Percentiles rank a stretch among this genome's conserved stretches.
Evolutionary conservation across 441 rosid genomes (phyloP).

Genomic region (Bocquillonia castaneifolia): DNA sequence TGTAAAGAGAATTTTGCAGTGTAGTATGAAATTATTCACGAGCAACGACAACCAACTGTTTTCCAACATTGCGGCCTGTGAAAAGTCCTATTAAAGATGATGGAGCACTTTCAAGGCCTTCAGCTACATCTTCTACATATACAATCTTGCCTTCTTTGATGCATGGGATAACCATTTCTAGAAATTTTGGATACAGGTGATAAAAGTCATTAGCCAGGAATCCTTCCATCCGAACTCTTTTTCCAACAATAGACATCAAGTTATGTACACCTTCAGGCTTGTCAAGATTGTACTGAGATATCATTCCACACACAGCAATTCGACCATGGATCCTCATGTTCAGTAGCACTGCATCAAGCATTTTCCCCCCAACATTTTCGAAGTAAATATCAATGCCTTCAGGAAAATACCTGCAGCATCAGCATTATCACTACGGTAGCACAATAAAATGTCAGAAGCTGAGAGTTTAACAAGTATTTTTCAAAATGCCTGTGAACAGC

Average conservation of each 20-base stretch:
- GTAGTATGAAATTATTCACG: constrained; percentile 44
- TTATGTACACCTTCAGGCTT: constrained; percentile 49
- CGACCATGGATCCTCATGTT: constrained; percentile 61
- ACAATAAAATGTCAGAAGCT: no score
- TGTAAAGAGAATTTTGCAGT: no score
- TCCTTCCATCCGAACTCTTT: constrained; percentile 57
- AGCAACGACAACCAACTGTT: constrained; percentile 56
- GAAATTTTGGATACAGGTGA: constrained; percentile 44
- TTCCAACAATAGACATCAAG: constrained; percentile 34
- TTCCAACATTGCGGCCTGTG: constrained; percentile 62
- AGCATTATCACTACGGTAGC: background rate
- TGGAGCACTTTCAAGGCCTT: constrained; percentile 57
- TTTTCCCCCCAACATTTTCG: constrained; percentile 67
- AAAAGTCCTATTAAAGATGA: constrained; percentile 58
- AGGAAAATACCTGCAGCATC: constrained; percentile 43
- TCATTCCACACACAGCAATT: constrained; percentile 78
- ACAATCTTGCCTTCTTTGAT: constrained; percentile 54
- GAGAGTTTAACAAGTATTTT: background rate
- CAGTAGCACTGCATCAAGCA: constrained; percentile 66
- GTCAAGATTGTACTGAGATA: constrained; percentile 43
- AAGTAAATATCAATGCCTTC: constrained; percentile 71
- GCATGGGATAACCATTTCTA: constrained; percentile 35
- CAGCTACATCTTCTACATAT: constrained; percentile 53
- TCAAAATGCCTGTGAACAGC: background rate
- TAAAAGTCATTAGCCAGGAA: constrained; percentile 51